phyloP scores from a whole-genome alignment of 2,329 filamentous ascomycete genomes.

The Phyllosticta capitalensis region DNA sequence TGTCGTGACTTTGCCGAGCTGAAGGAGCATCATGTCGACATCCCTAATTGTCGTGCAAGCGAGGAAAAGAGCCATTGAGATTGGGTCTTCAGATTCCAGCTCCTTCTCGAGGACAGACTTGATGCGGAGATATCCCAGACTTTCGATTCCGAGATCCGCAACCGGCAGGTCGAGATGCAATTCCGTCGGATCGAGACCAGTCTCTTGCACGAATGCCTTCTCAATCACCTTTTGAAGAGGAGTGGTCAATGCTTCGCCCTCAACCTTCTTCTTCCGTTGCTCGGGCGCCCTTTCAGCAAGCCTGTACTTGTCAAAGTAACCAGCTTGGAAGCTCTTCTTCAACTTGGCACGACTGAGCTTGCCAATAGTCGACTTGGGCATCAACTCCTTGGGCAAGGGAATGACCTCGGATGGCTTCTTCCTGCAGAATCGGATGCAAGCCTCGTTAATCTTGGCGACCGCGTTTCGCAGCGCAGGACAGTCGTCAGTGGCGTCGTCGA shows the following conservation, averaged over 20 bases:
- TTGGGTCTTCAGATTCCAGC: constrained; percentile 5
- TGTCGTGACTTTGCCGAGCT: not conserved
- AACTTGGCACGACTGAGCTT: constrained; percentile 10
- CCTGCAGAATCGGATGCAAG: constrained; percentile 7
- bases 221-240: constrained; percentile 7
- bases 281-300: not conserved
- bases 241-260: not conserved
- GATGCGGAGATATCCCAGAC: constrained; percentile 7
- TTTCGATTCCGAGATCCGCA: constrained; percentile 5
- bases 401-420: constrained; percentile 2
- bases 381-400: constrained; percentile 5
- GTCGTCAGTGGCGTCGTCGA: not conserved
- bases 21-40: constrained; percentile 7
- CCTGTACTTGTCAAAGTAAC: constrained; percentile 6
- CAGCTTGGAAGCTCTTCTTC: constrained; percentile 4
- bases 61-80: constrained; percentile 5
- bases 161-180: constrained; percentile 1
- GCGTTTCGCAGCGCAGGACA: constrained; percentile 1
- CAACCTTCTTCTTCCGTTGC: not conserved
- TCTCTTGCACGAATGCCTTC: not conserved
- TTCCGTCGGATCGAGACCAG: constrained; percentile 1
- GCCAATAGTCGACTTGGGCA: constrained; percentile 10
- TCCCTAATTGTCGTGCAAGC: constrained; percentile 3
- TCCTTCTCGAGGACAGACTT: constrained; percentile 8
- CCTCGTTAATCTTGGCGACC: constrained; percentile 1